Evolutionary conservation across 2,329 filamentous ascomycete species (phyloP).

Genomic region (Clonostachys rosea): DNA sequence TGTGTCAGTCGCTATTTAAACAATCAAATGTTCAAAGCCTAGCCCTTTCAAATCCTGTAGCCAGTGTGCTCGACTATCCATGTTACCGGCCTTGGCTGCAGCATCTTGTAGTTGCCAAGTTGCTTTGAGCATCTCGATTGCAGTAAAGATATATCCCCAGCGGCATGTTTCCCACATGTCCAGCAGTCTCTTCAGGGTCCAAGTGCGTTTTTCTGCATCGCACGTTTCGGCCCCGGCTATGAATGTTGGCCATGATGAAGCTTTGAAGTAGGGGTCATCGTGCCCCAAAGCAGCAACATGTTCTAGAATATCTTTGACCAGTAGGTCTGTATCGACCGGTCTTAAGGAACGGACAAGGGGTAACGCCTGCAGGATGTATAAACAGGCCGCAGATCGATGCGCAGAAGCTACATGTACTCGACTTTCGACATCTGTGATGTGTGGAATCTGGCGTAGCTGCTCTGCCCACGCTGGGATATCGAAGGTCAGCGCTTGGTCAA

Average conservation of each 20-base stretch:
- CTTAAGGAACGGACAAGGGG: slow-evolving; percentile 27
- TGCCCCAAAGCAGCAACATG: slow-evolving; percentile 43
- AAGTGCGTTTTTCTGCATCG: slow-evolving; percentile 37
- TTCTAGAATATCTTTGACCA: slow-evolving; percentile 44
- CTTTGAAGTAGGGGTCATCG: slow-evolving; percentile 50
- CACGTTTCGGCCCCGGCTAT: slow-evolving; percentile 51
- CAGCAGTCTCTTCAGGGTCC: slow-evolving; percentile 44
- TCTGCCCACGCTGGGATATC: slow-evolving; percentile 36
- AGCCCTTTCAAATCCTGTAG: slow-evolving; percentile 34
- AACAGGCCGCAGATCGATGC: slow-evolving; percentile 39
- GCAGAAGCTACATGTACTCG: slow-evolving; percentile 37
- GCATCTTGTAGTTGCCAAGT: slow-evolving; percentile 40
- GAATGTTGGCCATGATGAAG: slow-evolving; percentile 55
- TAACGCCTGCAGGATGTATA: slow-evolving; percentile 39
- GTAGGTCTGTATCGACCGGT: slow-evolving; percentile 32
- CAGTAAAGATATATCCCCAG: slow-evolving; percentile 45
- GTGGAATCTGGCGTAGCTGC: slow-evolving; percentile 24
- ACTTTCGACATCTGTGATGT: slow-evolving; percentile 31
- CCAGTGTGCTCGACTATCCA: slow-evolving; percentile 22
- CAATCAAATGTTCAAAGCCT: slow-evolving; percentile 40
- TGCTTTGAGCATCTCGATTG: slow-evolving; percentile 41
- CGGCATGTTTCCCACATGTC: slow-evolving; percentile 38
- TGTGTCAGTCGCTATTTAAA: slow-evolving; percentile 14
- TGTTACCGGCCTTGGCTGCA: slow-evolving; percentile 7
- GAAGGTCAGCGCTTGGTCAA: slow-evolving; percentile 33